Conservation (phyloP, 192 early-diverging fungal species). For the Coemansia sp. region DNA sequence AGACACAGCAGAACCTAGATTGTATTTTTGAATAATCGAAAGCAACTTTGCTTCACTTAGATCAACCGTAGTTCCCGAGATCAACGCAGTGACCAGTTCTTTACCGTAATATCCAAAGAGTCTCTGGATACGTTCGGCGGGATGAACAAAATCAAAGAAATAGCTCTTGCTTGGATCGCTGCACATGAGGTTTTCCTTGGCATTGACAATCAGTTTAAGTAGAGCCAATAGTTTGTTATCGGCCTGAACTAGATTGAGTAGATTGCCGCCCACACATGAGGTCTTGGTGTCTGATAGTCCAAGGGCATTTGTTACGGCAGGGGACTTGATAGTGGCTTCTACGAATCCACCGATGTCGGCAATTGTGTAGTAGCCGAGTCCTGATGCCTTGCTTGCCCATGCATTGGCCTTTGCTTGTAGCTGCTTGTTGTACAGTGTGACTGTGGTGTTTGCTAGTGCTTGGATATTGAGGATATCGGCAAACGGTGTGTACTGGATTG, state of each 20-base stretch:
- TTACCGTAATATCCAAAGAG: slow-evolving; percentile 40
- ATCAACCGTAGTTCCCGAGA: slow-evolving; percentile 8
- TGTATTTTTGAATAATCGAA: slow-evolving; percentile 19
- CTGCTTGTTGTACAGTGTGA: slow-evolving; percentile 22
- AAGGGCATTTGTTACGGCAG: slow-evolving; percentile 16
- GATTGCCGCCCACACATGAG: slow-evolving; percentile 36
- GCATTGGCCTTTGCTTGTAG: slow-evolving; percentile 17
- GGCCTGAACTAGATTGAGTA: slow-evolving; percentile 28
- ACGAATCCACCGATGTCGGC: slow-evolving; percentile 41
- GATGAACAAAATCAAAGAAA: slow-evolving; percentile 46
- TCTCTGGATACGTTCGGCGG: slow-evolving; percentile 36
- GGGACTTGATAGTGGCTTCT: slow-evolving; percentile 20
- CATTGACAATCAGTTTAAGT: slow-evolving; percentile 28
- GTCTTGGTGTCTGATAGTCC: slow-evolving; percentile 30
- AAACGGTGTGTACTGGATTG: slow-evolving; percentile 6
- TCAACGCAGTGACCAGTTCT: slow-evolving; percentile 9
- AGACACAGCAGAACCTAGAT: slow-evolving; percentile 20
- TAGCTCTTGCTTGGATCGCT: slow-evolving; percentile 34
- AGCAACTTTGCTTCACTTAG: slow-evolving; percentile 23
- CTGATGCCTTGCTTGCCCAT: slow-evolving; percentile 22
- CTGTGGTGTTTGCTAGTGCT: slow-evolving; percentile 17
- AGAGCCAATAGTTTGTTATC: slow-evolving; percentile 31
- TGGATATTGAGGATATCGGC: slow-evolving; percentile 2
- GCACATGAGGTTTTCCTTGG: slow-evolving; percentile 35
- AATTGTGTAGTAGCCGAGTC: slow-evolving; percentile 11